Conservation (phyloP, 1,139 yeast species). For the Debaryomycetaceae sp. region DNA sequence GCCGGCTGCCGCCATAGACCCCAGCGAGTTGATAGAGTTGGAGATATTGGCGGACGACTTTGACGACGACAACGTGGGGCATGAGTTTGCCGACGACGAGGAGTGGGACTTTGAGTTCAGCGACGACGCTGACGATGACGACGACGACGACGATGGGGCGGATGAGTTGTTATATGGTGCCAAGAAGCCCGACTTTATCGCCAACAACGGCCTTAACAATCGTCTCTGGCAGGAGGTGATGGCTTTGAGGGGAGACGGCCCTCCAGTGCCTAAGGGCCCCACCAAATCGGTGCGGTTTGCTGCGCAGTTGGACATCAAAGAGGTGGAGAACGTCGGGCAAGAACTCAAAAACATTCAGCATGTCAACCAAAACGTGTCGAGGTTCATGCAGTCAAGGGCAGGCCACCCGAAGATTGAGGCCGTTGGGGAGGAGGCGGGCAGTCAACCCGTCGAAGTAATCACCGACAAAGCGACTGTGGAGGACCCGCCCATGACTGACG, state of each 20-base stretch:
- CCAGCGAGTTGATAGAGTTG: conserved; percentile 30
- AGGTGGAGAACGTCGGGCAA: conserved; percentile 54
- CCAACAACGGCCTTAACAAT: conserved; percentile 15
- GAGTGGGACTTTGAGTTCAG: conserved; percentile 34
- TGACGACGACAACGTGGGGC: conserved; percentile 31
- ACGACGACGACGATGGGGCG: conserved; percentile 23
- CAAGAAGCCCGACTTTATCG: conserved; percentile 12
- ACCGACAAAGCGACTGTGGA: conserved; percentile 10
- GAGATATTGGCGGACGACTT: conserved; percentile 52
- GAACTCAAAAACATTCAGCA: conserved; percentile 33
- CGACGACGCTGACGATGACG: conserved; percentile 14
- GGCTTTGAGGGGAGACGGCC: conserved; percentile 20
- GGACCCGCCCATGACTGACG: conserved; percentile 4
- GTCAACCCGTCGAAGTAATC: conserved; percentile 6
- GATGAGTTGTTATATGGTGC: conserved; percentile 23
- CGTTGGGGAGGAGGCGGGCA: not conserved
- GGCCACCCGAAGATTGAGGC: not conserved
- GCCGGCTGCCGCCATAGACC: conserved; percentile 13
- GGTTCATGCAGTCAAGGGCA: conserved; percentile 22
- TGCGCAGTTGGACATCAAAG: conserved; percentile 48
- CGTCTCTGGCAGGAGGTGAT: conserved; percentile 30
- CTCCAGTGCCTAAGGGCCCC: no score
- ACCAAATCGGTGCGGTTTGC: conserved; percentile 53
- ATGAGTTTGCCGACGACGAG: conserved; percentile 32
- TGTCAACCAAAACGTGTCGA: conserved; percentile 15